Base-by-base conservation (phyloP, 139 green algal species). In the Yamagishiella unicocca region DNA sequence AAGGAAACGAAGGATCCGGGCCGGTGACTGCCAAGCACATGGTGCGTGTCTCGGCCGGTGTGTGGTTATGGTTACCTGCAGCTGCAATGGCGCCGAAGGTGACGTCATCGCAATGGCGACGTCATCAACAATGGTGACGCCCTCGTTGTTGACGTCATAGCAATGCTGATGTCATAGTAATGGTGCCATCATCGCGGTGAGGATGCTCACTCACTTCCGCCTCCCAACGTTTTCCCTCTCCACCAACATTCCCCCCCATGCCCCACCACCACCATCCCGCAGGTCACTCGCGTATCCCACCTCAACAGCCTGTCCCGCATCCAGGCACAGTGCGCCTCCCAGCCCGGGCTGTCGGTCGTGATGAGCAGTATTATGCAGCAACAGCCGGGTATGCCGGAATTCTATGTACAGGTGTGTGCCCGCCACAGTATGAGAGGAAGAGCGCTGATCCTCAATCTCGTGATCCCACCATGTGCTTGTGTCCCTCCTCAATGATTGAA, bases 291-390 rank as follows among this genome's bases (percentile, higher is more conserved):
- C n/a, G 79, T 85, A 12, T 85, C 79, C 7, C 61, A 31, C 61
- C 79, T 85, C 9, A 75, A 75, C 79, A 75, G 46, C 61, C 61
- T 85, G 33, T 33, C 40, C 42, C 79, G 79, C 14, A 45, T 75
- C 21, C 61, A 75, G 43, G 79, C 79, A 7, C 79, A 85, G 79
- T 85, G 79, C 42, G 58, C 79, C 42, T 27, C 61, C 12, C 79
- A 85, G 43, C 79, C 79, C 4, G 79, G 79, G 1, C 42, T 85
- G 21, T 46, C 29, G 0, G 61, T 46, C 6, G 79, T 62, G 64
- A 54, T 54, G 67, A 6, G 31, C 38, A 72, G 22, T 71, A 50
- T 83, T 14, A 83, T 78, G 88, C 88, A 54, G 76, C 74, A 61
- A 54, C 83, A 82, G 82, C 83, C 38, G 1, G 82, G 55, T 3